These are phyloP conservation scores for Aureobasidium subglaciale DNA, from an alignment of 2,329 filamentous ascomycete genomes.

Conservation along the genomic window DNA sequence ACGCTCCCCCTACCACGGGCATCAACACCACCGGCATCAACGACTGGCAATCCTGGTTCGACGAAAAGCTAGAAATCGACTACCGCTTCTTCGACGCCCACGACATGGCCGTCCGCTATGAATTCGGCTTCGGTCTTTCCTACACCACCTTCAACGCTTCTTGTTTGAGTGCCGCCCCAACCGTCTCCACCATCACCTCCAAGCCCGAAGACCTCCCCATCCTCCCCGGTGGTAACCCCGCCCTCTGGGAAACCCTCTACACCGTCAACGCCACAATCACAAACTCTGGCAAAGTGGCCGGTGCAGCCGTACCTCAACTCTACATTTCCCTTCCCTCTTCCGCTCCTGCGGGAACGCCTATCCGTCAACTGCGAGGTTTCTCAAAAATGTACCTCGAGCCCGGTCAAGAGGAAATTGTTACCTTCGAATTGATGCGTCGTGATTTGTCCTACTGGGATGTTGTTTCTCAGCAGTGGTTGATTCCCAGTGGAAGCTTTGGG, in stretches of 20 bases:
- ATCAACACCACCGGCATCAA: constrained; percentile 60
- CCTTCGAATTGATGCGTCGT: constrained; percentile 60
- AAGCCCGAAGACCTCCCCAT: no score
- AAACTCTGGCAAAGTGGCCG: constrained; percentile 57
- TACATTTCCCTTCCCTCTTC: constrained; percentile 72
- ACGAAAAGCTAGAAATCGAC: constrained; percentile 70
- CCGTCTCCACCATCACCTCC: no score
- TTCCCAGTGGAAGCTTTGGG: no score
- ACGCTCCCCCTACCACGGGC: constrained; percentile 57
- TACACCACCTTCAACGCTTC: constrained; percentile 71
- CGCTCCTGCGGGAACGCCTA: constrained; percentile 57
- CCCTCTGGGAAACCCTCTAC: constrained; percentile 62
- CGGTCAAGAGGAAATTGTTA: constrained; percentile 58
- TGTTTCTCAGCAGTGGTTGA: constrained; percentile 68
- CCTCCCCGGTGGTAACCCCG: constrained; percentile 54
- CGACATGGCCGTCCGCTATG: constrained; percentile 59
- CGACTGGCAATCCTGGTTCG: constrained; percentile 63
- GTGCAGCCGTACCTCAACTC: constrained; percentile 65
- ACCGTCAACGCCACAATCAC: constrained; percentile 57
- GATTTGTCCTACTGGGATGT: constrained; percentile 83
- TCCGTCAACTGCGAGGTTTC: constrained; percentile 64
- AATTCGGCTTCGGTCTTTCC: constrained; percentile 70
- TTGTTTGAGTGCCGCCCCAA: constrained; percentile 52
- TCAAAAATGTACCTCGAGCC: constrained; percentile 64
- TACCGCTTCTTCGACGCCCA: constrained; percentile 64